Evolutionary conservation across 352 stramenopile species (phyloP).

Genomic region (Pythium phragmitis): DNA sequence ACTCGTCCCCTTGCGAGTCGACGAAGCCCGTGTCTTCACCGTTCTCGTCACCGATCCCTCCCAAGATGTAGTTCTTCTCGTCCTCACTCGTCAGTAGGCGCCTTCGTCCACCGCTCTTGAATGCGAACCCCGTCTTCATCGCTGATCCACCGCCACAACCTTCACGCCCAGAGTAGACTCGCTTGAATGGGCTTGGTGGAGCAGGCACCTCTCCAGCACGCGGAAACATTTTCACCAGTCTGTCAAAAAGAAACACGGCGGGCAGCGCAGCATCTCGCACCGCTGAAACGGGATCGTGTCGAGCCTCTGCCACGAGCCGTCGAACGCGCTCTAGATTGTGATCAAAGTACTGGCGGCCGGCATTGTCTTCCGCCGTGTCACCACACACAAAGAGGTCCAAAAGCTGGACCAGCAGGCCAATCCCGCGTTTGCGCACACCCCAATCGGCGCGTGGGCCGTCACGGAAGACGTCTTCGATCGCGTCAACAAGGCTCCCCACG

Average conservation of each 20-base stretch:
- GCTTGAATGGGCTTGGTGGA: conserved; percentile 25
- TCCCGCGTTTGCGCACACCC: conserved; percentile 47
- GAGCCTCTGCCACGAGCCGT: conserved; percentile 39
- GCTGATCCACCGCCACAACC: conserved; percentile 15
- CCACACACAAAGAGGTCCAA: conserved; percentile 45
- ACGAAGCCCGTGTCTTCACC: conserved; percentile 31
- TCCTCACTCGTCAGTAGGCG: neutral
- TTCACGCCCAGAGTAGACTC: conserved; percentile 11
- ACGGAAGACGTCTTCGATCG: conserved; percentile 59
- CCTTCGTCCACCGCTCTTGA: neutral
- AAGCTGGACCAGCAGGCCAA: conserved; percentile 51
- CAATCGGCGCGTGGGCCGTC: conserved; percentile 50
- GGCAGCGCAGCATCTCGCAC: conserved; percentile 53
- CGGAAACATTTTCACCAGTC: conserved; percentile 37
- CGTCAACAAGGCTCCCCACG: conserved; percentile 46
- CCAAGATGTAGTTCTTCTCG: neutral
- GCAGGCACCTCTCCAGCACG: neutral
- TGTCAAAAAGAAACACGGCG: conserved; percentile 40
- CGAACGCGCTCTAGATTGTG: conserved; percentile 38
- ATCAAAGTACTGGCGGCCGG: conserved; percentile 11
- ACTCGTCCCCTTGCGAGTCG: conserved; percentile 17
- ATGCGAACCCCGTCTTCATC: neutral
- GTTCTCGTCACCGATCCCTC: conserved; percentile 14
- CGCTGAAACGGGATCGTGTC: conserved; percentile 51
- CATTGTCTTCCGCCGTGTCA: conserved; percentile 22